Evolutionary conservation across 192 early-diverging fungal species (phyloP).

Genomic region (Umbelopsis ramanniana): DNA sequence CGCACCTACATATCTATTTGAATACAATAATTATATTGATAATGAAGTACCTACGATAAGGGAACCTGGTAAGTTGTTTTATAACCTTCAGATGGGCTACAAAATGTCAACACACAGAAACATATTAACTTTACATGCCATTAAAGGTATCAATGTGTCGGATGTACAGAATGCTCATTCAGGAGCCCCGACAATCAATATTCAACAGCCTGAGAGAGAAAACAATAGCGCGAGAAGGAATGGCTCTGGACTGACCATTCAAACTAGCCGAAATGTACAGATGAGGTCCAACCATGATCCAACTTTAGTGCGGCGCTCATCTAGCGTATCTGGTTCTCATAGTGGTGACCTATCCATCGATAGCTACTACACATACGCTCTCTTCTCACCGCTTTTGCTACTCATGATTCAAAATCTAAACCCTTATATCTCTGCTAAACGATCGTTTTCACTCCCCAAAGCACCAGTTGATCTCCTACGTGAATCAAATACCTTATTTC

Average conservation of each 20-base stretch:
- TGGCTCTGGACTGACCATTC: slow-evolving; percentile 32
- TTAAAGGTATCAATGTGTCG: background rate
- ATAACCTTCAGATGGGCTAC: background rate
- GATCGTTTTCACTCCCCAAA: background rate
- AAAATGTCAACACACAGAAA: too few species aligned
- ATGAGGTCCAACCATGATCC: background rate
- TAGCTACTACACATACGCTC: slow-evolving; percentile 43
- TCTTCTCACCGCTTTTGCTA: slow-evolving; percentile 54
- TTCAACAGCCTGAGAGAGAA: slow-evolving; percentile 36
- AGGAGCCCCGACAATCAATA: slow-evolving; percentile 36
- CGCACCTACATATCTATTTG: background rate
- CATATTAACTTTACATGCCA: background rate
- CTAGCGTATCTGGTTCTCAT: slow-evolving; percentile 7
- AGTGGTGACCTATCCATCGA: background rate
- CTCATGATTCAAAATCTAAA: slow-evolving; percentile 54
- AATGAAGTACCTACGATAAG: background rate
- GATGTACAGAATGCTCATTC: background rate
- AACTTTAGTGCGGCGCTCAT: background rate
- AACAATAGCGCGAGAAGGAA: background rate
- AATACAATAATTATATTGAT: background rate
- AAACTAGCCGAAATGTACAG: slow-evolving; percentile 17
- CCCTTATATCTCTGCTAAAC: slow-evolving; percentile 33
- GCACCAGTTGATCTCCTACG: background rate
- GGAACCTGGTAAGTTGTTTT: background rate
- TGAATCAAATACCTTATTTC: slow-evolving; percentile 23